A percentile compares a stretch with the other conserved stretches of the same genome.
Evolutionary conservation across 805 yeast genomes (phyloP).

Genomic region (Hyphopichia homilentoma): DNA sequence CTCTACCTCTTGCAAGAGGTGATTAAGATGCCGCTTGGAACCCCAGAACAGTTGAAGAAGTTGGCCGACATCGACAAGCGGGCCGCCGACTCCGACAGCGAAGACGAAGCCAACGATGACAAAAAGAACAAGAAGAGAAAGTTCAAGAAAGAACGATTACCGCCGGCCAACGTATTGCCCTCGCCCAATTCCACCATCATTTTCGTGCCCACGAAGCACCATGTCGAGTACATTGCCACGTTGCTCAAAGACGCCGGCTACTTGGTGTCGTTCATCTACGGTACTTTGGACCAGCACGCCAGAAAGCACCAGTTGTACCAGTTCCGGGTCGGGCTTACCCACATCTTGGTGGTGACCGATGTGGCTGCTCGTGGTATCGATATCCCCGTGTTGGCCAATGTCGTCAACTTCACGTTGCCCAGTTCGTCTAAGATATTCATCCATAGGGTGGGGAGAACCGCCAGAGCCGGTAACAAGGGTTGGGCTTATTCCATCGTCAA

Average conservation of each 20-base stretch:
- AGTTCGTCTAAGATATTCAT: slow-evolving; percentile 89
- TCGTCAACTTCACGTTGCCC: slow-evolving; percentile 86
- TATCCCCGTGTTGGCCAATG: slow-evolving; percentile 94
- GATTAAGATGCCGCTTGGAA: slow-evolving; percentile 78
- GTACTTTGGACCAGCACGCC: slow-evolving; percentile 92
- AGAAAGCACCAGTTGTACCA: slow-evolving; percentile 83
- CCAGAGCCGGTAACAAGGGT: slow-evolving; percentile 97
- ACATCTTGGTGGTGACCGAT: slow-evolving; percentile 92
- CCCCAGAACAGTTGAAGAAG: slow-evolving; percentile 60
- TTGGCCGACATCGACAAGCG: slow-evolving; percentile 46
- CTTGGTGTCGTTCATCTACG: slow-evolving; percentile 85
- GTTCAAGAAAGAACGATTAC: slow-evolving; percentile 54
- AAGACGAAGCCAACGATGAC: slow-evolving; percentile 36
- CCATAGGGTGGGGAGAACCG: slow-evolving; percentile 98
- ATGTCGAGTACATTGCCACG: slow-evolving; percentile 83
- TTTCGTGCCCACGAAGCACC: slow-evolving; percentile 96
- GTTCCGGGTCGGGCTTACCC: slow-evolving; percentile 80
- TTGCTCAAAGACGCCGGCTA: slow-evolving; percentile 76
- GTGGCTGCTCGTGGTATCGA: slow-evolving; percentile 99
- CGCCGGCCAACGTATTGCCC: slow-evolving; percentile 81
- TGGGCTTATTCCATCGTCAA: slow-evolving; percentile 93
- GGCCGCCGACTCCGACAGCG: slow-evolving; percentile 52
- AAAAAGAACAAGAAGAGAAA: slow-evolving; percentile 36
- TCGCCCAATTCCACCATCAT: slow-evolving; percentile 84
- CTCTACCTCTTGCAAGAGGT: slow-evolving; percentile 75